These are phyloP conservation scores for Blastomyces emzantsi DNA, from an alignment of 2,329 filamentous ascomycete genomes.

Conservation along the genomic window DNA sequence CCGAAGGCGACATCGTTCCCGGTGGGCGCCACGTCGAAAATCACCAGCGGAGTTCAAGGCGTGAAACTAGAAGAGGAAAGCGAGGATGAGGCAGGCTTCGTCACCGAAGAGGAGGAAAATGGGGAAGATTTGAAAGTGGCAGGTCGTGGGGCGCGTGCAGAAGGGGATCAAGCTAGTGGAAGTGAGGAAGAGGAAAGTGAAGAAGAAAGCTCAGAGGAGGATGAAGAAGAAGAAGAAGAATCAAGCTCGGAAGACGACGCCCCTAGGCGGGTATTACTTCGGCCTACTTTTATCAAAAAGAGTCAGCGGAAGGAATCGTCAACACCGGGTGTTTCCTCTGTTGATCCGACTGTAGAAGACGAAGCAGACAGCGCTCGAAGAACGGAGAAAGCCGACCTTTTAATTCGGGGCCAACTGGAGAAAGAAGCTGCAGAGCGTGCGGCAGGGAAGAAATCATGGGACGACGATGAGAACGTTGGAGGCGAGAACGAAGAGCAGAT, in stretches of 20 bases:
- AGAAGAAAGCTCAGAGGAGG: slow-evolving; percentile 46
- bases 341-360: slow-evolving; percentile 38
- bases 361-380: slow-evolving; percentile 34
- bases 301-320: slow-evolving; percentile 43
- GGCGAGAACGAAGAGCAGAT: slow-evolving; percentile 63
- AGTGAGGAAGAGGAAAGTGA: slow-evolving; percentile 43
- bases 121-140: slow-evolving; percentile 17
- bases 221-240: slow-evolving; percentile 50
- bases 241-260: slow-evolving; percentile 50
- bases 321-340: slow-evolving; percentile 19
- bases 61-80: slow-evolving; percentile 35
- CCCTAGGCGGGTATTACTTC: slow-evolving; percentile 47
- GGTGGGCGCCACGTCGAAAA: slow-evolving; percentile 24
- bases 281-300: slow-evolving; percentile 61
- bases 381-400: slow-evolving; percentile 60
- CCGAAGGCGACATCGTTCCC: slow-evolving; percentile 36
- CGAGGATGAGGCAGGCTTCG: slow-evolving; percentile 50
- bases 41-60: slow-evolving; percentile 26
- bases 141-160: slow-evolving; percentile 17
- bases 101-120: slow-evolving; percentile 45
- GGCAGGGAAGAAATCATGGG: slow-evolving; percentile 77
- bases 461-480: slow-evolving; percentile 59
- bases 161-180: slow-evolving; percentile 22
- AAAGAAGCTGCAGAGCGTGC: slow-evolving; percentile 68
- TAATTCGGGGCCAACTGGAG: slow-evolving; percentile 83